Evolutionary conservation across 2,329 filamentous ascomycete species (phyloP).

Genomic region (Westerdykella aurantiaca): DNA sequence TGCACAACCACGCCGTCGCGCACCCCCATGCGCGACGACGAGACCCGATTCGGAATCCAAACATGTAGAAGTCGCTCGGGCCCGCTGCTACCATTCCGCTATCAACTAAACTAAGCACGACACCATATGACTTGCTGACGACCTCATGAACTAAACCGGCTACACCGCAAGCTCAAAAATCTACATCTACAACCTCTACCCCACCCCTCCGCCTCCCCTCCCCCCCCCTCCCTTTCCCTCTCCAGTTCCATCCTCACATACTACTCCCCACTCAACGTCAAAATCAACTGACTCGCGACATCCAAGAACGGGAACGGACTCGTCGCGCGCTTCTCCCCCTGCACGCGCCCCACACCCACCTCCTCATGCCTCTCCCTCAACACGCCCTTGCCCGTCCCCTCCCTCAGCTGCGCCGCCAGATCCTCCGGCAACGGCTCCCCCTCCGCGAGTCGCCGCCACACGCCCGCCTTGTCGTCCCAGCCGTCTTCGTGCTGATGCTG

Average conservation of each 20-base stretch:
- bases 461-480: conserved; percentile 31
- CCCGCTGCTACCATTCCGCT: no score
- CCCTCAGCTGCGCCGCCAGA: conserved; percentile 22
- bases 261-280: conserved; percentile 59
- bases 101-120: no score
- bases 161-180: no score
- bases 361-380: conserved; percentile 37
- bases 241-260: not conserved
- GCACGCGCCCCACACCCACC: conserved; percentile 45
- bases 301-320: conserved; percentile 95
- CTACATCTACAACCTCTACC: not conserved
- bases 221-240: not conserved
- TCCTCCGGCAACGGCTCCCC: conserved; percentile 29
- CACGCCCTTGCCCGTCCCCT: conserved; percentile 32
- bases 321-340: conserved; percentile 88
- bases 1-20: no score
- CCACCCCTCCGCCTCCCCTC: not conserved
- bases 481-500: conserved; percentile 20
- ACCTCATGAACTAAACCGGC: no score
- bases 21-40: no score
- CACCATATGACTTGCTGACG: no score
- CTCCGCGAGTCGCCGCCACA: conserved; percentile 30
- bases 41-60: no score
- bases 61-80: no score
- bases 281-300: conserved; percentile 84